Evolutionary conservation across 2,329 filamentous ascomycete species (phyloP).

Genomic region (Colletotrichum eremochloae): DNA sequence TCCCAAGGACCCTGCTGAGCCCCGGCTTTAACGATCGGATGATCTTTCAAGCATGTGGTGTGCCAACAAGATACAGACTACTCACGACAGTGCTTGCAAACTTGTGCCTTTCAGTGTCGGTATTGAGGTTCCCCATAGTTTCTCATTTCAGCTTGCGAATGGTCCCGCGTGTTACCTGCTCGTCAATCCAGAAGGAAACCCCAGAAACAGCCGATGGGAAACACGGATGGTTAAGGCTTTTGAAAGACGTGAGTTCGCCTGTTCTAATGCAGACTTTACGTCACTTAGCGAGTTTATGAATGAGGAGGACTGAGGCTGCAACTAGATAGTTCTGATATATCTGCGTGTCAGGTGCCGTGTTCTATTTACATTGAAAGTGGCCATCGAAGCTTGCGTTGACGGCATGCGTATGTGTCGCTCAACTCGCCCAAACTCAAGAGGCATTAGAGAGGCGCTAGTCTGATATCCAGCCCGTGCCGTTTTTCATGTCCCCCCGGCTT

Average conservation of each 20-base stretch:
- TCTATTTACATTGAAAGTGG: conserved; percentile 33
- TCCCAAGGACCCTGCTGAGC: neutral
- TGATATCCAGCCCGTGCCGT: conserved; percentile 34
- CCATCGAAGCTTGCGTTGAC: neutral
- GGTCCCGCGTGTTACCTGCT: neutral
- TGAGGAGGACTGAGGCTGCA: neutral
- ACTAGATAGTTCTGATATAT: conserved; percentile 14
- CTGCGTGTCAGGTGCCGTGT: conserved; percentile 13
- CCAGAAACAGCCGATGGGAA: neutral
- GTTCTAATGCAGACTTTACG: conserved; percentile 5
- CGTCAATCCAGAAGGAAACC: neutral
- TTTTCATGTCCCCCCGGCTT: conserved; percentile 15
- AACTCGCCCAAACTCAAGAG: neutral
- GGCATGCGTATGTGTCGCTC: conserved; percentile 16
- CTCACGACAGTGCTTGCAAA: conserved; percentile 11
- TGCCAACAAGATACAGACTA: conserved; percentile 24
- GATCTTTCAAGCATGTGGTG: conserved; percentile 31
- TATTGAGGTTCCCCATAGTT: neutral
- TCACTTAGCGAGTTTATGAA: conserved; percentile 17
- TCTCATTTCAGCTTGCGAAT: neutral
- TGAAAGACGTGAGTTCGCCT: conserved; percentile 29
- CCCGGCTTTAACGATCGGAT: conserved; percentile 17
- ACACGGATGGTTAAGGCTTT: neutral
- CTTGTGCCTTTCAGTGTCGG: neutral
- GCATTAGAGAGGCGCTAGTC: conserved; percentile 7